Conservation (phyloP, 2,329 filamentous ascomycete genomes). For the Claviceps quebecensis region DNA sequence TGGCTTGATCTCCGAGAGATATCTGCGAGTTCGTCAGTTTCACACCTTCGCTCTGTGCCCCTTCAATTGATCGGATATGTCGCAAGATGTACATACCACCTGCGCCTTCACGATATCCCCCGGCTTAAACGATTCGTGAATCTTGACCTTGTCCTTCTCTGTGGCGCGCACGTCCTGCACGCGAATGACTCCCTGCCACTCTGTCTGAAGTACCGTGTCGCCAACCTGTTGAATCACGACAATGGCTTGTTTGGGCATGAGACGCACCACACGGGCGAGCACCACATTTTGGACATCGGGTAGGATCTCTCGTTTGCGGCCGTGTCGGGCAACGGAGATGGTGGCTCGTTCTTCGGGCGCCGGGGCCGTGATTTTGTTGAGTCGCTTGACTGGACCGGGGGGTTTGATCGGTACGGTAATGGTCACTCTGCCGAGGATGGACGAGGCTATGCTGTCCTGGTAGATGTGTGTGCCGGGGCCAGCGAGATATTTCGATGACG, state of each 20-base stretch:
- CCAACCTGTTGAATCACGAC: constrained; percentile 77
- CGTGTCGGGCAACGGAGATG: constrained; percentile 39
- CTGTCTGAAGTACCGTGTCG: constrained; percentile 55
- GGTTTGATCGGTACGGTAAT: constrained; percentile 33
- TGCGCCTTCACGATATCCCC: constrained; percentile 82
- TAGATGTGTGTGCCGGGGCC: constrained; percentile 78
- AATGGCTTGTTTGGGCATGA: constrained; percentile 72
- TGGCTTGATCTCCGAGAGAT: constrained; percentile 81
- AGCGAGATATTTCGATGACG: constrained; percentile 49
- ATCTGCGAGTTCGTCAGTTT: constrained; percentile 36
- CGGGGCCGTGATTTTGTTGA: constrained; percentile 40
- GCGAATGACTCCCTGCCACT: constrained; percentile 75
- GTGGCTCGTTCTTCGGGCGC: constrained; percentile 31
- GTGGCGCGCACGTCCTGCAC: constrained; percentile 87
- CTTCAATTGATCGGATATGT: too few relatives aligned
- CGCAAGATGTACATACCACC: constrained; percentile 43
- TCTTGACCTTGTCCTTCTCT: constrained; percentile 87
- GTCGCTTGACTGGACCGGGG: constrained; percentile 41
- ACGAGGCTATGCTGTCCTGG: constrained; percentile 62
- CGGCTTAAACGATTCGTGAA: constrained; percentile 81
- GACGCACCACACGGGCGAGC: constrained; percentile 71
- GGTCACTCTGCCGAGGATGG: constrained; percentile 60
- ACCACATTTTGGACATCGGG: constrained; percentile 72
- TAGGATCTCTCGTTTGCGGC: constrained; percentile 52
- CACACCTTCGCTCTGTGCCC: background rate